A percentile compares a stretch with the other conserved stretches of the same genome.
phyloP scores from a whole-genome alignment of 176 grass and related monocot species.

The Aegilops bicornis region DNA sequence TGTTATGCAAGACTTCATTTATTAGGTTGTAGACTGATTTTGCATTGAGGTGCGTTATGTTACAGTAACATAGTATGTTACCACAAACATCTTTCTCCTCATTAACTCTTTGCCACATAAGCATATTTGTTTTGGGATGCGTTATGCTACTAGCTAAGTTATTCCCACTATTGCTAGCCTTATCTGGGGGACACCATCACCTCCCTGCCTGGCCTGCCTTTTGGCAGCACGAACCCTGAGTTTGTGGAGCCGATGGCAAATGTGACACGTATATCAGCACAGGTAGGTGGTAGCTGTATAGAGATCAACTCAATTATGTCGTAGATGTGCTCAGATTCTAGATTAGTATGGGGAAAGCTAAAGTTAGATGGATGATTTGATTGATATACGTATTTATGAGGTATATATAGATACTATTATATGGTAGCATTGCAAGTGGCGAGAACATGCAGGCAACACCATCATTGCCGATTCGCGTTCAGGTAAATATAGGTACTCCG shows the following conservation, averaged over 20 bases:
- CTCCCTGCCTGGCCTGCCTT: conserved; percentile 19
- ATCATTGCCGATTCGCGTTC: conserved; percentile 30
- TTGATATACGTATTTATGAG: conserved; percentile 7
- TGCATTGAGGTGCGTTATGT: no score
- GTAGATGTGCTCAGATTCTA: background rate
- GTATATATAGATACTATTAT: no score
- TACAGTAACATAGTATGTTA: no score
- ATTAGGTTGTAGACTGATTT: no score
- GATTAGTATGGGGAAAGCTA: background rate
- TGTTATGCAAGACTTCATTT: no score
- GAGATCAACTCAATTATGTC: background rate
- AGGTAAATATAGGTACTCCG: background rate
- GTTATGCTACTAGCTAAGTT: no score
- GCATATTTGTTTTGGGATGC: no score
- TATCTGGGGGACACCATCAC: conserved; percentile 13
- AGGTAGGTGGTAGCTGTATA: background rate
- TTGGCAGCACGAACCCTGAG: conserved; percentile 18
- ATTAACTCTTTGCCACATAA: no score
- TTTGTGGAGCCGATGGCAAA: conserved; percentile 9
- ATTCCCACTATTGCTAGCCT: no score
- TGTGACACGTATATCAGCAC: background rate
- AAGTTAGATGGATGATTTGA: background rate
- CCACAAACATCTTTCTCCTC: no score
- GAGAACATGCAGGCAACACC: conserved; percentile 36
- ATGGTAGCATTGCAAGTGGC: background rate